Base-by-base conservation (phyloP, 345 rosid genomes). In the Pelargonium nanum region DNA sequence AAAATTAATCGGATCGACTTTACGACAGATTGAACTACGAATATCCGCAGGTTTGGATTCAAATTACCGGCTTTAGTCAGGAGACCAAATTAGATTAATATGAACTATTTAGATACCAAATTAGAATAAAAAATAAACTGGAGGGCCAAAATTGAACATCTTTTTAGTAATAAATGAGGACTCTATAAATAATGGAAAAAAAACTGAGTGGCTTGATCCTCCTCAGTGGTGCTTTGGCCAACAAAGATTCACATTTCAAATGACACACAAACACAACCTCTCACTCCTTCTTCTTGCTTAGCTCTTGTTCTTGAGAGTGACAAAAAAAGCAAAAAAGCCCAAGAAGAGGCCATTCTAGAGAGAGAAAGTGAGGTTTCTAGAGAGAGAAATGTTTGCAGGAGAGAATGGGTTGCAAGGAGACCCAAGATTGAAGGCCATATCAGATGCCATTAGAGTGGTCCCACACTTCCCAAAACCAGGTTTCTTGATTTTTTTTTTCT, bases 381-480 rank as follows among this genome's bases (percentile, higher is more conserved):
- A 5, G 50, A 30, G 22, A 32, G 19, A 34, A 22, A 55, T 86
- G 93, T 81, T 86, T 74, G 85, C 93, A 5, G 81, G 87, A 4
- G 84, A 86, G 77, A 86, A 86, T 30, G 89, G 93, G 30, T 89
- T 86, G 40, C 83, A 58, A 62, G 89, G 89, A 24, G 93, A 86
- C 80, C 87, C 87, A 0, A 77, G 93, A 70, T 78, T 86, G 0
- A 71, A 74, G 45, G 93, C 67, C 75, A 86, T 86, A 59, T 86
- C 85, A 1, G 60, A 79, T 28, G 79, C 93, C 68, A 83, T 86
- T 22, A 69, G 93, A 22, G 89, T 86, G 20, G 87, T 86, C 59
- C 93, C 93, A 24, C 70, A 83, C 80, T 86, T 86, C 65, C 93
- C 93, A 8, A 86, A 83, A 40, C 85, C 70, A 80, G 93, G 93